Evolutionary conservation across 352 stramenopile species (phyloP).

Genomic region (Phytophthora lateralis): DNA sequence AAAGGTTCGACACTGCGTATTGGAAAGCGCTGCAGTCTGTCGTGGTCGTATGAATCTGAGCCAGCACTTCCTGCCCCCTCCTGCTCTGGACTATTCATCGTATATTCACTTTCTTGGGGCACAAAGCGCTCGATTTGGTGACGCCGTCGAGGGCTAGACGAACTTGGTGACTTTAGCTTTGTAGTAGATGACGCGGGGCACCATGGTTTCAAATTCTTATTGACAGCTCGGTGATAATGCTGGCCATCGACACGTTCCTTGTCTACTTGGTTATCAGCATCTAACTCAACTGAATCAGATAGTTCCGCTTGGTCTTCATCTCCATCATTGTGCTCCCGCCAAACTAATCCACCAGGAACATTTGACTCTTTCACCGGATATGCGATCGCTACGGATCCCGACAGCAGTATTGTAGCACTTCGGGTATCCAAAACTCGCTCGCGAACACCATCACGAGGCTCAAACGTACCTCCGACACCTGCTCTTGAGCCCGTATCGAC

Average conservation of each 20-base stretch:
- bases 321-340: slow-evolving; percentile 16
- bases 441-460: slow-evolving; percentile 46
- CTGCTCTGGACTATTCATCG: slow-evolving; percentile 2
- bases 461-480: slow-evolving; percentile 51
- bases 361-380: slow-evolving; percentile 35
- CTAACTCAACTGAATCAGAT: neutral
- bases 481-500: slow-evolving; percentile 28
- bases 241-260: neutral
- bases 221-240: slow-evolving; percentile 4
- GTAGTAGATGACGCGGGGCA: slow-evolving; percentile 44
- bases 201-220: slow-evolving; percentile 41
- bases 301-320: slow-evolving; percentile 11
- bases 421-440: slow-evolving; percentile 29
- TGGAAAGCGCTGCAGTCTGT: slow-evolving; percentile 38
- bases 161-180: slow-evolving; percentile 9
- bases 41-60: slow-evolving; percentile 7
- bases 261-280: slow-evolving; percentile 15
- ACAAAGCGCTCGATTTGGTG: slow-evolving; percentile 22
- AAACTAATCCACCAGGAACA: slow-evolving; percentile 15
- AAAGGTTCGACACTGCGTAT: slow-evolving; percentile 23
- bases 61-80: neutral
- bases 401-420: slow-evolving; percentile 18
- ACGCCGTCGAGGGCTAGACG: slow-evolving; percentile 12
- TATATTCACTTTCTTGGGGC: neutral
- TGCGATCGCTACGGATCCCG: slow-evolving; percentile 26